phyloP scores from a whole-genome alignment of 2,329 filamentous ascomycete genomes.

The Alternaria viburni region DNA sequence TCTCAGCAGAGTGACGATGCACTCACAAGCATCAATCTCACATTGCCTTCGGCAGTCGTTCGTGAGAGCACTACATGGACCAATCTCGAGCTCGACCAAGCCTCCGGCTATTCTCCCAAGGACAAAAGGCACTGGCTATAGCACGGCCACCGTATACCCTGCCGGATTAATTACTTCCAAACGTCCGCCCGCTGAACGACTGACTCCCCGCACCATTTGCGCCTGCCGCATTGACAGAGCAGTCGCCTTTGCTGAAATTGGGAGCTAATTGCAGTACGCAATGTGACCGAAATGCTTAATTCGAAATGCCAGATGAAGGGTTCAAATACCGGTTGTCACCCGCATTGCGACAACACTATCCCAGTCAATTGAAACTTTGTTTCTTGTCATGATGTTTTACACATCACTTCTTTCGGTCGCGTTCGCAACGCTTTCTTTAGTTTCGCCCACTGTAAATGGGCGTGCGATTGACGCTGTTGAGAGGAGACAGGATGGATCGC shows the following conservation, averaged over 20 bases:
- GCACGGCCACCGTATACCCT: slow-evolving; percentile 4
- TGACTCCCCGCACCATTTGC: slow-evolving; percentile 3
- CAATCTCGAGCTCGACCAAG: background rate
- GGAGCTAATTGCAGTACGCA: slow-evolving; percentile 1
- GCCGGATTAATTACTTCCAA: slow-evolving; percentile 21
- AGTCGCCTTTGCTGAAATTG: slow-evolving; percentile 9
- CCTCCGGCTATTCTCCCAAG: background rate
- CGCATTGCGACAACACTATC: background rate
- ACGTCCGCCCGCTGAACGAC: background rate
- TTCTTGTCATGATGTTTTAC: background rate
- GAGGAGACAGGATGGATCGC: slow-evolving; percentile 46
- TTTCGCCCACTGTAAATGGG: background rate
- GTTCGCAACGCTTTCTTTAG: background rate
- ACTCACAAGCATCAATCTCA: background rate
- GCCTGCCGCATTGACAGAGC: background rate
- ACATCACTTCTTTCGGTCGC: background rate
- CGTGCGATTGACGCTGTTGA: slow-evolving; percentile 9
- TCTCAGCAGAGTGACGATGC: background rate
- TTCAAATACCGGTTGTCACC: background rate
- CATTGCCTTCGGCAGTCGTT: background rate
- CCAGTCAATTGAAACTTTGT: background rate
- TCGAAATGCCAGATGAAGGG: background rate
- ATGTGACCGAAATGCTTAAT: background rate
- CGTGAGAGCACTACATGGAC: background rate
- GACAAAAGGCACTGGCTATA: slow-evolving; percentile 1